Percentiles rank a stretch among this genome's conserved stretches.
Evolutionary conservation across 441 rosid genomes (phyloP).

Genomic region (Manihot esculenta): DNA sequence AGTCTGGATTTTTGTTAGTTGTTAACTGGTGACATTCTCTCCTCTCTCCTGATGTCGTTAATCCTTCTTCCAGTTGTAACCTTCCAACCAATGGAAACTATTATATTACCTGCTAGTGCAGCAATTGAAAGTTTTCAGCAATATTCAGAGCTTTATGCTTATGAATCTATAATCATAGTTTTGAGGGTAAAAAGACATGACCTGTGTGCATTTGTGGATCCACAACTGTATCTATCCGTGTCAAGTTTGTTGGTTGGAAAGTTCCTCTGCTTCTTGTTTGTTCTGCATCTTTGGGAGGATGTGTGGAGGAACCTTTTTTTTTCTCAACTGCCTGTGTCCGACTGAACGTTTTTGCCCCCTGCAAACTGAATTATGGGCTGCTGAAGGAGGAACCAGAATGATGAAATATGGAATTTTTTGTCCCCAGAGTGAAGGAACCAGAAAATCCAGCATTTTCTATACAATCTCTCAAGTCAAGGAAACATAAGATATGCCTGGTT

Average conservation of each 20-base stretch:
- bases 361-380: slow-evolving; percentile 25
- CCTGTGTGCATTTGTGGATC: background rate
- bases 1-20: slow-evolving; percentile 19
- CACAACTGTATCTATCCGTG: background rate
- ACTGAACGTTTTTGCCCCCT: slow-evolving; percentile 7
- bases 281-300: slow-evolving; percentile 3
- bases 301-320: background rate
- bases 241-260: slow-evolving; percentile 17
- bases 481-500: slow-evolving; percentile 11
- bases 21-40: slow-evolving; percentile 16
- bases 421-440: background rate
- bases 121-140: background rate
- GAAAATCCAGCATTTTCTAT: slow-evolving; percentile 11
- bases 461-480: slow-evolving; percentile 1
- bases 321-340: slow-evolving; percentile 11
- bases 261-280: slow-evolving; percentile 6
- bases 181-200: slow-evolving; percentile 9
- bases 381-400: slow-evolving; percentile 12
- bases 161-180: background rate
- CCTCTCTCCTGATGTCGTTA: background rate
- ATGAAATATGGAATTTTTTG: slow-evolving; percentile 10
- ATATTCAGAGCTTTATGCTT: background rate
- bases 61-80: background rate
- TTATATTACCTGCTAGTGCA: background rate
- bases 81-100: slow-evolving; percentile 10